These are phyloP conservation scores for Rhodotorula sp. DNA, from an alignment of 1,284 basidiomycete genomes.

Conservation along the genomic window DNA sequence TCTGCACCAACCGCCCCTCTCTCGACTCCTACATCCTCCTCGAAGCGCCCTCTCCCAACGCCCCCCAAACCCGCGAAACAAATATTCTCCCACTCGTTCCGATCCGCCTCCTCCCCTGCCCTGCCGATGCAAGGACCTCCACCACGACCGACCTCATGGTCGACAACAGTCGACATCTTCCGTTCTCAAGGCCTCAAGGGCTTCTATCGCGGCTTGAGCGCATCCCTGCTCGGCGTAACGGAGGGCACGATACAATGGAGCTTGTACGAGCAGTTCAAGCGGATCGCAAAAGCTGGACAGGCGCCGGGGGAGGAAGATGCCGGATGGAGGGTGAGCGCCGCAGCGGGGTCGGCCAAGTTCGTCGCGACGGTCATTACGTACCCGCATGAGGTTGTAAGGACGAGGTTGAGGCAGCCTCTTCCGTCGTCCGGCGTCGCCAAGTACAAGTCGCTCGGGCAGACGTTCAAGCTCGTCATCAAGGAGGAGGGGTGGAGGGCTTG, in stretches of 20 bases:
- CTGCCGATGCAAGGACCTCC: constrained; percentile 8
- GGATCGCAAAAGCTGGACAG: constrained; percentile 30
- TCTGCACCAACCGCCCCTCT: constrained; percentile 21
- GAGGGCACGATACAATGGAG: constrained; percentile 99
- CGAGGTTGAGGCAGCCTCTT: constrained; percentile 73
- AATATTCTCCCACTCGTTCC: constrained; percentile 39
- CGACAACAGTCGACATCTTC: constrained; percentile 37
- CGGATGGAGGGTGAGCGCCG: constrained; percentile 55
- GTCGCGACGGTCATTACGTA: constrained; percentile 92
- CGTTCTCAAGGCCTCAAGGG: constrained; percentile 72
- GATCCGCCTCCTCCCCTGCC: constrained; percentile 27
- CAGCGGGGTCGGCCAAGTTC: constrained; percentile 90
- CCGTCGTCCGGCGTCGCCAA: constrained; percentile 60
- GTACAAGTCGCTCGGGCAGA: constrained; percentile 84
- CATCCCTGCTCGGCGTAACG: constrained; percentile 91
- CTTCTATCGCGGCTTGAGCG: constrained; percentile 92
- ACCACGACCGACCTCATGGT: constrained; percentile 27
- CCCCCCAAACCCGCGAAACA: constrained; percentile 10
- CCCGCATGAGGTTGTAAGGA: constrained; percentile 93
- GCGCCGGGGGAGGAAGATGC: constrained; percentile 65
- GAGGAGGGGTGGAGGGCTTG: constrained; percentile 85
- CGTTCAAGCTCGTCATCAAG: constrained; percentile 74
- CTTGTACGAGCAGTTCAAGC: constrained; percentile 68
- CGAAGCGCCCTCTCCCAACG: constrained; percentile 19
- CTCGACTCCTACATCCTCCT: constrained; percentile 18